Evolutionary conservation across 2,329 filamentous ascomycete species (phyloP), one percentile per base, ranked within the genome.

Genomic region (Dendrostoma leiphaemia): DNA sequence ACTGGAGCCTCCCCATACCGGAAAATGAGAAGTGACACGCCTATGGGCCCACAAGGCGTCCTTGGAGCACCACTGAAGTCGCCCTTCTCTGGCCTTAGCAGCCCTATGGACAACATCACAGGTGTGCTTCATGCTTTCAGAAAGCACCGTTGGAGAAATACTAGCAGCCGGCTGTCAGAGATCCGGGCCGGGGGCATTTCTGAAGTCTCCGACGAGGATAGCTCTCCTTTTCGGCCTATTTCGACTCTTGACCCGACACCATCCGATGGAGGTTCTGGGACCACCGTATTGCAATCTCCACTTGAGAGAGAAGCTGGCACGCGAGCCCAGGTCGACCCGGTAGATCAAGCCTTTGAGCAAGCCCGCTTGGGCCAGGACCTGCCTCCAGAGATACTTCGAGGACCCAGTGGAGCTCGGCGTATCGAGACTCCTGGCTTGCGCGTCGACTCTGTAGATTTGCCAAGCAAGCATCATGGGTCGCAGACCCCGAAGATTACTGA

Each of bases 111-210:
- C 12, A 48, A 43, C 12, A 53, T 46, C 28, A 21, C 32, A 15
- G 17, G 28, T 8, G 44, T 17, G 7, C 40, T 47, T 21, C 31
- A 40, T 28, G 23, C 15, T 2, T 28, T 48, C 10, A 26, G 28
- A 17, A 29, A 21, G 8, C 19, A 40, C 37, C 37, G 44, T 15
- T 37, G 40, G 28, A 32, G 51, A 24, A 48, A 43, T n/a, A 44
- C 51, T 12, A 48, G 51, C 44, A 48, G 44, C 21, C n/a, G 43
- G 6, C 24, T 48, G n/a, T 48, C 51, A 13, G 51, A 48, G 7
- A 43, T 53, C 2, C 40, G 15, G 1, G 32, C 43, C n/a, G 51
- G 35, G 26, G 38, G 46, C 4, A 53, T 43, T 21, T n/a, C 24
- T 9, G 51, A 37, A 26, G 35, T 31, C 15, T 28, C 35, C 29